Evolutionary conservation across 257 asterid species (phyloP).

Genomic region (Solanum medicagineum): DNA sequence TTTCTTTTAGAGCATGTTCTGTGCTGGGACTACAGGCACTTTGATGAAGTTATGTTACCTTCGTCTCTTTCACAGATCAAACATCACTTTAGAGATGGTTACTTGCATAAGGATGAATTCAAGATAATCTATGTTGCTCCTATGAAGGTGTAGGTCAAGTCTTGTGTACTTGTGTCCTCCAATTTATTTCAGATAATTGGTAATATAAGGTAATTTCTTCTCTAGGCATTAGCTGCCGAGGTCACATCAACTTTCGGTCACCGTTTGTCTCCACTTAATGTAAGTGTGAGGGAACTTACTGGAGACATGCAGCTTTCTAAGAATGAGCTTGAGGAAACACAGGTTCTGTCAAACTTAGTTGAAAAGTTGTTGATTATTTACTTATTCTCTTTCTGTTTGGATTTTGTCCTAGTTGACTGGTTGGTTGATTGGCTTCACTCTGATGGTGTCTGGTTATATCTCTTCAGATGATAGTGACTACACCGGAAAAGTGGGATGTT

Average conservation of each 20-base stretch:
- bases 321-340: constrained; percentile 91
- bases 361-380: constrained; percentile 3
- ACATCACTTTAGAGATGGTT: constrained; percentile 89
- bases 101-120: constrained; percentile 90
- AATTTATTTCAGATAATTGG: neutral
- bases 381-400: neutral
- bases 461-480: constrained; percentile 94
- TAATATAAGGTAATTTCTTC: neutral
- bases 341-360: constrained; percentile 47
- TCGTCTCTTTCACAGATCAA: constrained; percentile 40
- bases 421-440: neutral
- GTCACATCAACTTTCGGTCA: constrained; percentile 91
- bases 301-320: constrained; percentile 98
- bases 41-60: neutral
- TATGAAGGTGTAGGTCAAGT: constrained; percentile 61
- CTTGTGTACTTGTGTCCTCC: neutral
- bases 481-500: constrained; percentile 99
- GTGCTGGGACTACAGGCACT: neutral
- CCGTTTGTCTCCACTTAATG: constrained; percentile 74
- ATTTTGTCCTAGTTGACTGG: neutral
- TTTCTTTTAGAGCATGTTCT: neutral
- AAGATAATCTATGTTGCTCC: constrained; percentile 99
- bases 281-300: constrained; percentile 86
- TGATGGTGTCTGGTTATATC: neutral
- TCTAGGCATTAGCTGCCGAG: constrained; percentile 96